Percentiles rank a stretch among this genome's conserved stretches.
These are phyloP conservation scores for Oryza nivara DNA, from an alignment of 176 grass and related monocot species.

Conservation along the genomic window DNA sequence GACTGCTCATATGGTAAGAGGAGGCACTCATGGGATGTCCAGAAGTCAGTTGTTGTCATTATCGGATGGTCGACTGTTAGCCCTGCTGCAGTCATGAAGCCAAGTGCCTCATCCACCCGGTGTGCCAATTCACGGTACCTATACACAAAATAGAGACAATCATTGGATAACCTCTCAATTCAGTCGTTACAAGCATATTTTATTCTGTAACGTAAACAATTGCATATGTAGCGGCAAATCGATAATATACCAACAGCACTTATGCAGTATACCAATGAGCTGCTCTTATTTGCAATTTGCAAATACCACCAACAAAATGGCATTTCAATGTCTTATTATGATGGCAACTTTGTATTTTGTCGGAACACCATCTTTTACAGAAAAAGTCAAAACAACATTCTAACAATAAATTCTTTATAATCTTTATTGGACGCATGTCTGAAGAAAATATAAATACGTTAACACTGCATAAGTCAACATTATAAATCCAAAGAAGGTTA, in stretches of 20 bases:
- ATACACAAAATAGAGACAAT: not conserved
- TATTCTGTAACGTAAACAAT: not conserved
- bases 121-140: slow-evolving; percentile 93
- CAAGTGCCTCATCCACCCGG: slow-evolving; percentile 92
- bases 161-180: slow-evolving; percentile 21
- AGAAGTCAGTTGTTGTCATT: slow-evolving; percentile 97
- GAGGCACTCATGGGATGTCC: slow-evolving; percentile 95
- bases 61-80: slow-evolving; percentile 88
- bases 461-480: no score
- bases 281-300: not conserved
- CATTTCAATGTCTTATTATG: slow-evolving; percentile 21
- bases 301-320: not conserved
- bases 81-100: slow-evolving; percentile 95
- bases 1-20: slow-evolving; percentile 94
- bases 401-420: not conserved
- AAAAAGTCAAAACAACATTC: slow-evolving; percentile 23
- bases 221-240: not conserved
- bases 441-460: not conserved
- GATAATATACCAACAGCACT: not conserved
- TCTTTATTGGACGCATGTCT: not conserved
- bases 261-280: not conserved
- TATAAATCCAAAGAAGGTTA: not conserved
- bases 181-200: not conserved
- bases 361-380: not conserved
- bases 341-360: not conserved